Conservation (phyloP, 192 early-diverging fungal species). For the Ramicandelaber brevisporus region DNA sequence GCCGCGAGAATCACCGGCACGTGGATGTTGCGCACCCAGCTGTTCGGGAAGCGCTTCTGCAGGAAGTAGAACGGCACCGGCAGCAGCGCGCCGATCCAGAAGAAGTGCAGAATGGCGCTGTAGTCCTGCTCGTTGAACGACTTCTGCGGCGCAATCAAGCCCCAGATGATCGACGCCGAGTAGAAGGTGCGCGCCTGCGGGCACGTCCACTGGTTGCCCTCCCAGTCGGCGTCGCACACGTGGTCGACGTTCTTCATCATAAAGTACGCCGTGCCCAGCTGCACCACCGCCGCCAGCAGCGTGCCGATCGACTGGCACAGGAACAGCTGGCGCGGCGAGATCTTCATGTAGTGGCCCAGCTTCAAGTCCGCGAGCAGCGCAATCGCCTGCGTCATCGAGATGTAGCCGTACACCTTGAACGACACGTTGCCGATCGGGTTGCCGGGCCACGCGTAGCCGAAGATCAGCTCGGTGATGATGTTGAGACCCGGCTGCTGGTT, state of each 20-base stretch:
- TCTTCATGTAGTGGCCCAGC: conserved; percentile 59
- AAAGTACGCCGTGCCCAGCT: conserved; percentile 38
- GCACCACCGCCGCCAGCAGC: conserved; percentile 34
- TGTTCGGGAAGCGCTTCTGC: conserved; percentile 22
- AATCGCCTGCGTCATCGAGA: conserved; percentile 52
- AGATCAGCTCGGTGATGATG: conserved; percentile 65
- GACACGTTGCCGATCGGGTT: conserved; percentile 58
- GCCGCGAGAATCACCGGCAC: conserved; percentile 26
- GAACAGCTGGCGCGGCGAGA: conserved; percentile 59
- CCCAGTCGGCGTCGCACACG: conserved; percentile 22
- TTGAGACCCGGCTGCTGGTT: conserved; percentile 55
- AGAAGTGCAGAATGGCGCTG: conserved; percentile 6
- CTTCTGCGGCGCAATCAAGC: conserved; percentile 39
- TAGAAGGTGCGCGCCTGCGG: conserved; percentile 31
- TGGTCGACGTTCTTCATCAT: conserved; percentile 25
- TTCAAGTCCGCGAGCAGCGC: conserved; percentile 41
- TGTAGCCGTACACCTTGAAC: conserved; percentile 70
- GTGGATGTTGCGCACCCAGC: conserved; percentile 27
- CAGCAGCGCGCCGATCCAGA: conserved; percentile 23
- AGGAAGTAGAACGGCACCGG: conserved; percentile 30
- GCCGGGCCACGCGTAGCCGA: conserved; percentile 55
- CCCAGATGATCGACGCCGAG: conserved; percentile 56
- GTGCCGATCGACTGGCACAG: conserved; percentile 51
- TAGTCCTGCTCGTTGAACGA: conserved; percentile 35
- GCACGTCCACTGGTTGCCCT: conserved; percentile 36